A percentile compares a stretch with the other conserved stretches of the same genome.
These are phyloP conservation scores for Ceratorhiza oryzae-sativae DNA, from an alignment of 1,284 basidiomycete species.

Conservation along the genomic window DNA sequence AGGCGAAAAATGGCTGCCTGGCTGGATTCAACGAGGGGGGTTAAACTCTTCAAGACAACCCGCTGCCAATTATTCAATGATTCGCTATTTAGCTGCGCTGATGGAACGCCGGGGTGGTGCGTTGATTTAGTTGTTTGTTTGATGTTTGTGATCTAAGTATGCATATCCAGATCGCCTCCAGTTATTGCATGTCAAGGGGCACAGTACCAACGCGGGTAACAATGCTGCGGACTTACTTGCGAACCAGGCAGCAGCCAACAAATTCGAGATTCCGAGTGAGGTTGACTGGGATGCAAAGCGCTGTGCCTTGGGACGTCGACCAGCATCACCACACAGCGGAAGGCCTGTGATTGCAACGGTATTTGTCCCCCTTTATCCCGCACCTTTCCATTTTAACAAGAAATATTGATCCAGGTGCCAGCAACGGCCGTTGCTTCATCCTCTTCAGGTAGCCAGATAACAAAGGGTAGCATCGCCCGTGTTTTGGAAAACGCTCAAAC, in stretches of 20 bases:
- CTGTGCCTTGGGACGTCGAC: background rate
- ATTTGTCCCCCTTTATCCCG: background rate
- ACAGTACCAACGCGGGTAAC: conserved; percentile 8
- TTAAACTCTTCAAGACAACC: conserved; percentile 2
- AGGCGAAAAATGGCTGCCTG: conserved; percentile 37
- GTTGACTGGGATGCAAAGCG: conserved; percentile 18
- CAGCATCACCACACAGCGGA: background rate
- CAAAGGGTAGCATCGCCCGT: conserved; percentile 5
- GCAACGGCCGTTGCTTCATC: background rate
- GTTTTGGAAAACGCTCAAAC: background rate
- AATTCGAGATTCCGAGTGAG: background rate
- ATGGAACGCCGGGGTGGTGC: conserved; percentile 11
- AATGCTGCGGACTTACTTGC: conserved; percentile 23
- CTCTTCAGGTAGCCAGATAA: background rate
- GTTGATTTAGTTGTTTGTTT: background rate
- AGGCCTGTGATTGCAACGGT: background rate
- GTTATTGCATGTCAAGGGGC: conserved; percentile 5
- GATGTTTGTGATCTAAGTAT: background rate
- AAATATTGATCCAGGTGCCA: background rate
- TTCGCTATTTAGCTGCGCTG: conserved; percentile 36
- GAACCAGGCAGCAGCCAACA: background rate
- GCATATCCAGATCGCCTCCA: conserved; percentile 5
- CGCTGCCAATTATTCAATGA: conserved; percentile 35
- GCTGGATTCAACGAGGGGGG: conserved; percentile 36
- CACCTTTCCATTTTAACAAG: background rate